These are phyloP conservation scores for Auriscalpium orientale DNA, from an alignment of 768 basidiomycete genomes.

Conservation along the genomic window DNA sequence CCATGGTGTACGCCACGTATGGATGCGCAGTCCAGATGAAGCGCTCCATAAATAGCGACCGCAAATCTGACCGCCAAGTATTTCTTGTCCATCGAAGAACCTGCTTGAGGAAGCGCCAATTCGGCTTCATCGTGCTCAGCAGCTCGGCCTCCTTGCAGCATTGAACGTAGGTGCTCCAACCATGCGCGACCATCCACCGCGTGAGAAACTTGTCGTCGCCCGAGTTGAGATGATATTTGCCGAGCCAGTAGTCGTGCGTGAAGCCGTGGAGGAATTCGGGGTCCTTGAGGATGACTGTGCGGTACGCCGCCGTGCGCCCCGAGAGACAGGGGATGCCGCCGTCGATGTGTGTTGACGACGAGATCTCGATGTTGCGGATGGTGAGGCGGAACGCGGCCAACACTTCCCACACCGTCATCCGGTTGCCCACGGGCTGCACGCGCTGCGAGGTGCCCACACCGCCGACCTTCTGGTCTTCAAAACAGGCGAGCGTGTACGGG, in stretches of 20 bases:
- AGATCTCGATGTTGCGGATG: slow-evolving; percentile 91
- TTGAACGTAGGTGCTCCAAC: slow-evolving; percentile 93
- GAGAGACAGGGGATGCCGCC: slow-evolving; percentile 89
- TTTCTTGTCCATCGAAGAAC: slow-evolving; percentile 91
- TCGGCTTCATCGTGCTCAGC: slow-evolving; percentile 90
- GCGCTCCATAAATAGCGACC: slow-evolving; percentile 83
- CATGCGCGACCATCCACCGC: slow-evolving; percentile 93
- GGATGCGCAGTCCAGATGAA: slow-evolving; percentile 86
- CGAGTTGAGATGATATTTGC: slow-evolving; percentile 91
- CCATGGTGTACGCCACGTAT: slow-evolving; percentile 82
- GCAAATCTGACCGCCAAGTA: slow-evolving; percentile 87
- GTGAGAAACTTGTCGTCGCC: slow-evolving; percentile 95
- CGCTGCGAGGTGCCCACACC: slow-evolving; percentile 90
- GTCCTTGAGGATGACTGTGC: slow-evolving; percentile 91
- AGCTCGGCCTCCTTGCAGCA: slow-evolving; percentile 81
- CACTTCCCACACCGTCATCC: slow-evolving; percentile 93
- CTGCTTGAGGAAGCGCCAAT: slow-evolving; percentile 94
- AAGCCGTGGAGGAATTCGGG: slow-evolving; percentile 90
- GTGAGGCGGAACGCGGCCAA: slow-evolving; percentile 88
- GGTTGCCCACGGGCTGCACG: slow-evolving; percentile 69
- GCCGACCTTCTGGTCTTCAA: slow-evolving; percentile 90
- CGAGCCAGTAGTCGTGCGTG: slow-evolving; percentile 90
- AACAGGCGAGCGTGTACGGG: slow-evolving; percentile 85
- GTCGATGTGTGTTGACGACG: slow-evolving; percentile 85
- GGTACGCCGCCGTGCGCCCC: slow-evolving; percentile 88